Base-by-base conservation (phyloP, 805 yeast species). In the Candida fluviatilis region DNA sequence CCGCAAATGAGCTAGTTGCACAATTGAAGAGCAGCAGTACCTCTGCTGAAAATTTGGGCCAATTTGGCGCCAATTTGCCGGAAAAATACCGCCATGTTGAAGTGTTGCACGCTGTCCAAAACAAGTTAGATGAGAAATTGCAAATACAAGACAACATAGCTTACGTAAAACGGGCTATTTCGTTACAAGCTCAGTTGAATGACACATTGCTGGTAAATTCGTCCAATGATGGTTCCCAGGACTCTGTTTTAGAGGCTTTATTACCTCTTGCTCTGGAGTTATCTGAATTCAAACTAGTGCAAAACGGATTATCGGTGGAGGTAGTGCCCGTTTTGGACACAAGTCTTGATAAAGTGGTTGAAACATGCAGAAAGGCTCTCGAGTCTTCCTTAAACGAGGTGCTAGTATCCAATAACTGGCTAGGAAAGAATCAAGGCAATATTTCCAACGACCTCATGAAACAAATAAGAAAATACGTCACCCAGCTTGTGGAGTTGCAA, bases 401-500 rank as follows among this genome's bases (percentile, higher is more conserved):
- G 1, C 40, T 55, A 8, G 35, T 39, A 1, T 47, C 48, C 10
- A 45, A 53, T 17, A 41, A 56, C 11, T 58, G 64, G 61, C 52
- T 59, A 16, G 45, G 60, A 8, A 17, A 25, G 21, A 40, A 49
- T 14, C 42, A 43, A 34, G 25, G 37, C 7, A 46, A 45, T 27
- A 39, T 48, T 15, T 26, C 54, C 5, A 41, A 39, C 17, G 41
- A 35, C 25, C 13, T 26, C 5, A 34, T 40, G 24, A 35, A 31
- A 3, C 25, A 35, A 18, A 36, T 52, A 2, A 34, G 43, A 13
- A 15, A 33, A 5, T 8, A 27, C n/a, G 40, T 54, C 12, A 14
- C 40, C 8, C 44, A 52, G 8, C 49, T 64, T 39, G 46, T 58
- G 6, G 52, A 37, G 5, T 46, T 71, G 7, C 78, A 73, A 46